Evolutionary conservation across 2,329 filamentous ascomycete species (phyloP), one percentile per base, ranked within the genome.

Genomic region (Fusarium sp.): DNA sequence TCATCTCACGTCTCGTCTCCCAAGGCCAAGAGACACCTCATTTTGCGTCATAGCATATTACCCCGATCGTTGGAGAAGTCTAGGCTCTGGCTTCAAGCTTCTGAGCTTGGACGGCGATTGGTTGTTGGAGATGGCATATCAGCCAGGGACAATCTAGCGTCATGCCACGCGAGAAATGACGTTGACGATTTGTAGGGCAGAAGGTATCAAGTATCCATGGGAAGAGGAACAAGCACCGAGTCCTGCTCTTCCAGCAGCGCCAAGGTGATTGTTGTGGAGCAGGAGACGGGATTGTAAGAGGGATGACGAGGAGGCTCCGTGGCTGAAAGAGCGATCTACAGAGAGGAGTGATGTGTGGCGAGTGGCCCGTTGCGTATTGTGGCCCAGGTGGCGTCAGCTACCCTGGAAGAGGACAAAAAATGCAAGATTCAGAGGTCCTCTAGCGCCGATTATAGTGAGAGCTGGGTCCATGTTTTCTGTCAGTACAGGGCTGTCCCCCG

Each of bases 41-140:
- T 67, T 54, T 26, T 69, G 60, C 74, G 74, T 75, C 74, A 75
- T 75, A 69, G 74, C 65, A 55, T 62, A 37, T 50, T 61, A 54
- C 50, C 43, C 43, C 48, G 31, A 71, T 57, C 43, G 52, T 51
- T 30, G 54, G 16, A 65, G 39, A 67, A 64, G 50, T 67, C 42
- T 43, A 65, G 46, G 23, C 18, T 42, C 31, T 21, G 23, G 23
- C 49, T 52, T 52, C 49, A 42, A 52, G 34, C 49, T 60, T 44
- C 58, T 65, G 57, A 45, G 37, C 58, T 53, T 58, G 57, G 43
- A 39, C 9, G 54, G 34, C 56, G 31, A 70, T 65, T 70, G 50
- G 57, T 52, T 41, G 63, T 64, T 58, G 66, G 30, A 50, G 43
- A 49, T 60, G 39, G 43, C 39, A 39, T 39, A 42, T 34, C 41